A percentile compares a stretch with the other conserved stretches of the same genome.
These are phyloP conservation scores for Eucalyptus melliodora DNA, from an alignment of 345 rosid genomes.

Conservation along the genomic window DNA sequence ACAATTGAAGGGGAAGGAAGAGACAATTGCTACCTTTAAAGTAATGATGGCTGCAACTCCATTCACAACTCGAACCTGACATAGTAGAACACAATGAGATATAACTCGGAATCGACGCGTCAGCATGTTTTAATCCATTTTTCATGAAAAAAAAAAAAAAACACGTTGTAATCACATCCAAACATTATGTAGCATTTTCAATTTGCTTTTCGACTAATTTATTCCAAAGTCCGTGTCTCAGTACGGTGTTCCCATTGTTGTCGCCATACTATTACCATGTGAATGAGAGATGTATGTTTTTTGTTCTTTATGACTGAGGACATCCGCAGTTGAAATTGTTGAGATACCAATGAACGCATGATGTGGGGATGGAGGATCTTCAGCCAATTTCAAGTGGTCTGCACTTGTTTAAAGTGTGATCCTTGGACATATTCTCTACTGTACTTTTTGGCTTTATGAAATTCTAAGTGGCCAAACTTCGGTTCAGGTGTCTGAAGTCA, in stretches of 20 bases:
- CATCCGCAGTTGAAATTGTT: background rate
- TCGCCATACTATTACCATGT: background rate
- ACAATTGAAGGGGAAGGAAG: background rate
- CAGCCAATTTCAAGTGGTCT: background rate
- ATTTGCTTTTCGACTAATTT: background rate
- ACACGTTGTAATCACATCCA: background rate
- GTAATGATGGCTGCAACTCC: conserved; percentile 64
- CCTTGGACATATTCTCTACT: background rate
- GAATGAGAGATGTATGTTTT: background rate
- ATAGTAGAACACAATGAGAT: conserved; percentile 55
- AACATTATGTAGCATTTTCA: background rate
- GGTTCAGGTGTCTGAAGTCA: background rate
- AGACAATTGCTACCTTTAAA: conserved; percentile 41
- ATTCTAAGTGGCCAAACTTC: background rate
- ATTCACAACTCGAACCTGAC: conserved; percentile 21
- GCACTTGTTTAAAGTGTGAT: background rate
- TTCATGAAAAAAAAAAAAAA: conserved; percentile 36
- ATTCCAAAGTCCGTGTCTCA: background rate
- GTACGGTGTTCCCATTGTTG: background rate
- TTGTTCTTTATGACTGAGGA: background rate
- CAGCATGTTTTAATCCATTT: conserved; percentile 65
- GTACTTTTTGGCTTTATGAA: background rate
- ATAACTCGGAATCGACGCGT: conserved; percentile 27
- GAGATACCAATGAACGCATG: background rate
- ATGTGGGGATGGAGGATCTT: background rate